A percentile compares a stretch with the other conserved stretches of the same genome.
Evolutionary conservation across 2,329 filamentous ascomycete genomes (phyloP).

Genomic region (Tolypocladium ovalisporum): DNA sequence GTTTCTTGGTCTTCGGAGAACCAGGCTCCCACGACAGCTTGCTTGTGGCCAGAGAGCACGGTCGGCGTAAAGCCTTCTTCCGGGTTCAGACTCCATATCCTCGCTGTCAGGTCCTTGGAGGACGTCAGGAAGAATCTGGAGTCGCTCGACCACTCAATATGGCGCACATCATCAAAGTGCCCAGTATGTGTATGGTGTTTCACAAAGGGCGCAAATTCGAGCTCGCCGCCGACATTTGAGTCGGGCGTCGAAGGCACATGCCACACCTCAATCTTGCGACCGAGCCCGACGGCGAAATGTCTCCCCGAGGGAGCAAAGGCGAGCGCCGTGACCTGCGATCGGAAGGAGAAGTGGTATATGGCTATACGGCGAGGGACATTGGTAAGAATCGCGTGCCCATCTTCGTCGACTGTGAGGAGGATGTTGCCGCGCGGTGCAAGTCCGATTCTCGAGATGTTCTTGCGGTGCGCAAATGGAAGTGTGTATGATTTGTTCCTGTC

Average conservation of each 20-base stretch:
- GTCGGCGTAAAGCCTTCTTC: slow-evolving; percentile 87
- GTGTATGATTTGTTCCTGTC: slow-evolving; percentile 76
- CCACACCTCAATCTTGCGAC: slow-evolving; percentile 88
- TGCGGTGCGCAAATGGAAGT: slow-evolving; percentile 82
- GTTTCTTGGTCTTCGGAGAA: slow-evolving; percentile 91
- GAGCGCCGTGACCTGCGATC: slow-evolving; percentile 68
- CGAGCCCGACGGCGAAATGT: slow-evolving; percentile 82
- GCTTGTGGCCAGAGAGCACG: slow-evolving; percentile 80
- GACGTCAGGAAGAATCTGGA: slow-evolving; percentile 90
- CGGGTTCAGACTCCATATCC: slow-evolving; percentile 86
- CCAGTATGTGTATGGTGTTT: slow-evolving; percentile 75
- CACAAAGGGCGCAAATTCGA: slow-evolving; percentile 93
- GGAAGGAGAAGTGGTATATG: slow-evolving; percentile 95
- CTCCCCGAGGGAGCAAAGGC: slow-evolving; percentile 85
- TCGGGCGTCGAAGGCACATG: slow-evolving; percentile 86
- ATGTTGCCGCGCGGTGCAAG: slow-evolving; percentile 86
- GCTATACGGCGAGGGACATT: slow-evolving; percentile 78
- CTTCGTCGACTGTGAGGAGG: slow-evolving; percentile 84
- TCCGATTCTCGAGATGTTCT: slow-evolving; percentile 81
- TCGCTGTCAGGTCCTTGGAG: slow-evolving; percentile 82
- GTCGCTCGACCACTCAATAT: slow-evolving; percentile 92
- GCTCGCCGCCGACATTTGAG: slow-evolving; percentile 62
- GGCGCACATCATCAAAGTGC: slow-evolving; percentile 78
- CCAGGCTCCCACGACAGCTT: slow-evolving; percentile 88
- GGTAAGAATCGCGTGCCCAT: slow-evolving; percentile 86